phyloP scores from a whole-genome alignment of 164 flowering plant genomes.

The Vitis labrusca region DNA sequence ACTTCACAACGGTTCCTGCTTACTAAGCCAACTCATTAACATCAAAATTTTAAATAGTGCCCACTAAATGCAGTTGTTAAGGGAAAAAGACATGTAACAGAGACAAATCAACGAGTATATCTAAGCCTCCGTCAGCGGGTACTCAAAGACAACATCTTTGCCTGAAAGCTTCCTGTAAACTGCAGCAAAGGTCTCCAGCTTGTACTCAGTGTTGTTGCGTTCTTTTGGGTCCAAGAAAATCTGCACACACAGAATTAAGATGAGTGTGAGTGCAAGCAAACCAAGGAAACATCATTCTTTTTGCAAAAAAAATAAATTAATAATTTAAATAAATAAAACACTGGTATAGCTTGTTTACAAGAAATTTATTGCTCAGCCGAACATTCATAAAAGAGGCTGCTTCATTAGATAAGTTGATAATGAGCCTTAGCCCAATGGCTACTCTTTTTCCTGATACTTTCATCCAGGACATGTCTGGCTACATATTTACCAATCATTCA shows the following conservation, averaged over 20 bases:
- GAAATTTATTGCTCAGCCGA: too few relatives aligned
- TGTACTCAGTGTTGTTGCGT: conserved; percentile 74
- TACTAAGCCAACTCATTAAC: background rate
- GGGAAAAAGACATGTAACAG: background rate
- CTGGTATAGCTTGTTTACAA: too few relatives aligned
- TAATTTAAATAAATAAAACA: too few relatives aligned
- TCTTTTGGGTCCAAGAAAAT: conserved; percentile 79
- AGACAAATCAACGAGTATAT: background rate
- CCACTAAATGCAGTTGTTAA: background rate
- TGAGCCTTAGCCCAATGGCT: too few relatives aligned
- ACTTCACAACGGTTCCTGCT: background rate
- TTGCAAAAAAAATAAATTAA: too few relatives aligned
- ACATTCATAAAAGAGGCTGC: too few relatives aligned
- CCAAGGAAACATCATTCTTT: too few relatives aligned
- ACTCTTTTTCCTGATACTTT: too few relatives aligned
- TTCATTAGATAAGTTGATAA: too few relatives aligned
- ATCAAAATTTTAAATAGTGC: conserved; percentile 7
- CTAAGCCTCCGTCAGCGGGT: conserved; percentile 61
- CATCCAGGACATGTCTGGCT: too few relatives aligned
- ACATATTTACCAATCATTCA: too few relatives aligned
- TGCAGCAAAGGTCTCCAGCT: conserved; percentile 71
- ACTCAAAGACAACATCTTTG: conserved; percentile 83
- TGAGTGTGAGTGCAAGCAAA: too few relatives aligned
- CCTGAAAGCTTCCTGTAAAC: conserved; percentile 85
- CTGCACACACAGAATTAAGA: conserved; percentile 23